Evolutionary conservation across 2,329 filamentous ascomycete species (phyloP).

Genomic region (Nakataea oryzae): DNA sequence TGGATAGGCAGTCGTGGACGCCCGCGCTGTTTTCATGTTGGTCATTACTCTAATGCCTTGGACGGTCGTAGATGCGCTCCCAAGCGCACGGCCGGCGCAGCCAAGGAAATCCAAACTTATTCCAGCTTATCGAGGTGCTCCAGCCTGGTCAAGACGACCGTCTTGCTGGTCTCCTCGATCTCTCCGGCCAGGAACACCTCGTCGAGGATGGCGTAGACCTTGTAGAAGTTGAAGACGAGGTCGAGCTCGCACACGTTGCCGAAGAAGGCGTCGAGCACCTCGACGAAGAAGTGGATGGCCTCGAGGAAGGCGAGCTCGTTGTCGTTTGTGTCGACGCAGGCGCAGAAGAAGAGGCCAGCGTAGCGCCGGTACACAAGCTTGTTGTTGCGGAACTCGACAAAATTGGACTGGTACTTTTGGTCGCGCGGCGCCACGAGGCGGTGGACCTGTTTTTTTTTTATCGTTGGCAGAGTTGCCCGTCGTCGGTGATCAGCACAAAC

Average conservation of each 20-base stretch:
- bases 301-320: conserved; percentile 96
- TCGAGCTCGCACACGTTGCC: conserved; percentile 98
- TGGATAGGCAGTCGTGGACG: neutral
- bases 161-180: conserved; percentile 98
- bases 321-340: conserved; percentile 97
- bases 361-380: conserved; percentile 98
- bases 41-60: neutral
- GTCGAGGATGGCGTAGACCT: conserved; percentile 95
- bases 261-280: conserved; percentile 97
- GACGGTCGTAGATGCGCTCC: neutral
- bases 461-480: neutral
- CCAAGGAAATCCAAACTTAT: conserved; percentile 28
- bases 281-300: conserved; percentile 98
- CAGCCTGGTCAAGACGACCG: conserved; percentile 86
- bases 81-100: neutral
- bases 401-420: conserved; percentile 99
- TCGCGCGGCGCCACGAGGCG: conserved; percentile 94
- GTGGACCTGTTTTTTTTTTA: conserved; percentile 60
- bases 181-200: conserved; percentile 97
- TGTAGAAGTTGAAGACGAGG: conserved; percentile 72
- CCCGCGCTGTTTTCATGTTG: neutral
- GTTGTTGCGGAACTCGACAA: conserved; percentile 90
- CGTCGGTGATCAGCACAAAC: neutral
- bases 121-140: conserved; percentile 97
- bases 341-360: conserved; percentile 97